A percentile compares a stretch with the other conserved stretches of the same genome.
Conservation (phyloP, 2,329 filamentous ascomycete genomes). For the Daldinia sp. region DNA sequence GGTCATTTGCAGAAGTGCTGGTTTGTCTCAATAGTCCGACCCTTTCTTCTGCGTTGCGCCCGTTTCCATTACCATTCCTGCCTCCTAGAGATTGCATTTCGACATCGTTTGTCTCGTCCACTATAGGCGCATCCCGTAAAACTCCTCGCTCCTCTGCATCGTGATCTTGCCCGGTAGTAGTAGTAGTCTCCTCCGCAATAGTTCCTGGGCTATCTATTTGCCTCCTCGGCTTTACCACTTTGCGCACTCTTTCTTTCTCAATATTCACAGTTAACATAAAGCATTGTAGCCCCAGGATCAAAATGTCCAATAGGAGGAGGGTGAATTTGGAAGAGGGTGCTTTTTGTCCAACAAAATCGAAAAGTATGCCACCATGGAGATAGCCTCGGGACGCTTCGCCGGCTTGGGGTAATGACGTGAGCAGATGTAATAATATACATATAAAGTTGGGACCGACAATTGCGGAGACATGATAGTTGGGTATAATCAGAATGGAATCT, state of each 20-base stretch:
- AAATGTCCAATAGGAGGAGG: slow-evolving; percentile 67
- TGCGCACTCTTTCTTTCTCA: slow-evolving; percentile 68
- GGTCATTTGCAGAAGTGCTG: slow-evolving; percentile 40
- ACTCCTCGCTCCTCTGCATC: slow-evolving; percentile 70
- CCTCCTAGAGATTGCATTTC: slow-evolving; percentile 59
- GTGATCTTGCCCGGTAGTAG: slow-evolving; percentile 58
- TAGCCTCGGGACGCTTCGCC: slow-evolving; percentile 73
- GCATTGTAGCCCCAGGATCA: slow-evolving; percentile 69
- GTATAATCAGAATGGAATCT: slow-evolving; percentile 65
- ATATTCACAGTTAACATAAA: slow-evolving; percentile 73
- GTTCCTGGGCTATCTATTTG: slow-evolving; percentile 44
- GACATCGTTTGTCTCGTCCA: slow-evolving; percentile 58
- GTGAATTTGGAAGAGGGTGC: slow-evolving; percentile 69
- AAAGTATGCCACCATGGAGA: slow-evolving; percentile 74
- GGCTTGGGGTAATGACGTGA: slow-evolving; percentile 67
- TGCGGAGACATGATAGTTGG: slow-evolving; percentile 69
- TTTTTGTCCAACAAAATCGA: slow-evolving; percentile 76
- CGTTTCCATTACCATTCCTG: slow-evolving; percentile 30
- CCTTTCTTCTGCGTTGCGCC: slow-evolving; percentile 45
- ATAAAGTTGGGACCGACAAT: slow-evolving; percentile 70
- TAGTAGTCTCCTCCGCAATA: slow-evolving; percentile 34
- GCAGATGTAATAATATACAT: slow-evolving; percentile 71
- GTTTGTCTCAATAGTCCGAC: slow-evolving; percentile 48
- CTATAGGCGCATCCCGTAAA: slow-evolving; percentile 54
- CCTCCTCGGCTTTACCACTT: slow-evolving; percentile 57